Percentiles rank a stretch among this genome's conserved stretches.
Conservation (phyloP, 2,329 filamentous ascomycete genomes). For the Fusarium avenaceum region DNA sequence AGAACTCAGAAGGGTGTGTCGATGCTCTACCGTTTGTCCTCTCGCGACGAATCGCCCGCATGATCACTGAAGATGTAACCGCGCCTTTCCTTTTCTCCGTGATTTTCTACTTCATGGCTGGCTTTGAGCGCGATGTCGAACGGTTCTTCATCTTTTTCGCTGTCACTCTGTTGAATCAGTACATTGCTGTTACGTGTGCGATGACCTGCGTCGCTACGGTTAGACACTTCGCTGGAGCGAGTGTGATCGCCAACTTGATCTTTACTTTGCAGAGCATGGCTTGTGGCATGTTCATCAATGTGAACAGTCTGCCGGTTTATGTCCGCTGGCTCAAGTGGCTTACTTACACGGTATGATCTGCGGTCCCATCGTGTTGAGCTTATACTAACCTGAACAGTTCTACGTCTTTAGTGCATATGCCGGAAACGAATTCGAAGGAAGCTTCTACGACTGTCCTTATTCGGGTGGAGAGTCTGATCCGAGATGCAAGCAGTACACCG, state of each 20-base stretch:
- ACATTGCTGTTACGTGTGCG: slow-evolving; percentile 79
- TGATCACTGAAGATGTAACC: slow-evolving; percentile 79
- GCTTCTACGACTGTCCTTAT: slow-evolving; percentile 80
- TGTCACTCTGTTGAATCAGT: slow-evolving; percentile 77
- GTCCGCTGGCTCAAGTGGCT: slow-evolving; percentile 83
- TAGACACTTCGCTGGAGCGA: slow-evolving; percentile 77
- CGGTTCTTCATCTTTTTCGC: slow-evolving; percentile 81
- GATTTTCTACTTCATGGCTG: slow-evolving; percentile 84
- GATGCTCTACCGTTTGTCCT: slow-evolving; percentile 77
- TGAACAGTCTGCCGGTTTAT: slow-evolving; percentile 79
- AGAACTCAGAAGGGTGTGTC: slow-evolving; percentile 79
- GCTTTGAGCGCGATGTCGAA: slow-evolving; percentile 72
- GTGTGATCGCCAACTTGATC: slow-evolving; percentile 77
- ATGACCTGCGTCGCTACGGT: slow-evolving; percentile 75
- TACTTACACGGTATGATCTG: slow-evolving; percentile 65
- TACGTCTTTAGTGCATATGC: slow-evolving; percentile 79
- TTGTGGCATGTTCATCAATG: slow-evolving; percentile 82
- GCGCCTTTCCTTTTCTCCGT: slow-evolving; percentile 78
- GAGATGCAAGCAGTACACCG: slow-evolving; percentile 76
- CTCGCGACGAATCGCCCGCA: slow-evolving; percentile 75
- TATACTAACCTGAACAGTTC: slow-evolving; percentile 59
- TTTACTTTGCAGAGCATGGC: slow-evolving; percentile 82
- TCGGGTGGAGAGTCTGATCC: slow-evolving; percentile 73
- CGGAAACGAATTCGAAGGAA: slow-evolving; percentile 79
- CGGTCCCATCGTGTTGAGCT: accelerated